phyloP scores from a whole-genome alignment of 2,329 filamentous ascomycete species.

The Aureobasidium subglaciale region DNA sequence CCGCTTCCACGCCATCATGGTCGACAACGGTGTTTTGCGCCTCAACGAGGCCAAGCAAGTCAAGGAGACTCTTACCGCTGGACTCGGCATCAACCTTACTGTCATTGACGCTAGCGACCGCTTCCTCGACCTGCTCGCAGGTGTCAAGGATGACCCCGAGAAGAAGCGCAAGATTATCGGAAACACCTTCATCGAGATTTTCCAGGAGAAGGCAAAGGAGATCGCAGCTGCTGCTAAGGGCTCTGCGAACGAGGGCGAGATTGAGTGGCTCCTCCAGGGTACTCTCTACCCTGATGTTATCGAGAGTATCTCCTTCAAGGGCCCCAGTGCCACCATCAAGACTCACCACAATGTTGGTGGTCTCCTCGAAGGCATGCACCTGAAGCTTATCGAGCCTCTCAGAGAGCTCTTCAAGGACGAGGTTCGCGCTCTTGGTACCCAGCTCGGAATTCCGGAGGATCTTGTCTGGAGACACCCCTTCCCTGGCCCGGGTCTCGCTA shows the following conservation, averaged over 20 bases:
- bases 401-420: constrained; percentile 80
- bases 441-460: constrained; percentile 65
- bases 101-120: constrained; percentile 71
- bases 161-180: constrained; percentile 89
- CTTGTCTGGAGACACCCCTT: constrained; percentile 75
- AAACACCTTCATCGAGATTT: constrained; percentile 71
- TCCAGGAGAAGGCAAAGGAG: constrained; percentile 68
- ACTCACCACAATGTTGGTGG: constrained; percentile 69
- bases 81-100: constrained; percentile 84
- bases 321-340: constrained; percentile 64
- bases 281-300: constrained; percentile 73
- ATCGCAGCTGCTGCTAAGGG: constrained; percentile 66
- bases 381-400: constrained; percentile 72
- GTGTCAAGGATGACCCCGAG: constrained; percentile 69
- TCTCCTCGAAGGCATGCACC: constrained; percentile 53
- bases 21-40: constrained; percentile 82
- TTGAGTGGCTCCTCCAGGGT: constrained; percentile 83
- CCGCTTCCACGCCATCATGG: constrained; percentile 75
- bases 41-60: constrained; percentile 78
- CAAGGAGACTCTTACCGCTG: constrained; percentile 67
- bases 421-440: constrained; percentile 61
- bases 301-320: constrained; percentile 66
- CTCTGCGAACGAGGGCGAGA: constrained; percentile 61
- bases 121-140: constrained; percentile 71
- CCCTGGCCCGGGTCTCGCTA: constrained; percentile 67